Base-by-base conservation (phyloP, 768 basidiomycete species). In the Pholiota microspora region DNA sequence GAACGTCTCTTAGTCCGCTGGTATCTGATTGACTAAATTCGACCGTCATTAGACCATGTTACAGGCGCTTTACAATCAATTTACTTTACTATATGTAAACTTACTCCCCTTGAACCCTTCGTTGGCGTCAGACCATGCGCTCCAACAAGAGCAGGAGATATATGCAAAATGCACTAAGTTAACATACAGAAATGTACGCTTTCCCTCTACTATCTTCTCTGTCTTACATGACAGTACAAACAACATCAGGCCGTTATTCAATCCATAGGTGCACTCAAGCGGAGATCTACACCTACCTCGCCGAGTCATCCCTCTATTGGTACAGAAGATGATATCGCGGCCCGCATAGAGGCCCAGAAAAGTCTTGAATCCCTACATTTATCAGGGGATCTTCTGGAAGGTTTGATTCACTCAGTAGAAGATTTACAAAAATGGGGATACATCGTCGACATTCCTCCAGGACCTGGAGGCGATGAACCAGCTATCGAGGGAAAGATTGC, bases 151-250 rank as follows among this genome's bases (percentile, higher is more conserved):
- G 64, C 80, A 82, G 29, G 86, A 92, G 55, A 77, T 93, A 0
- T 94, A 93, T 69, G 76, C 74, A 23, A 84, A 82, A 57, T 82
- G 88, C 0, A 86, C 77, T 49, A 92, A 90, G 69, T 67, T 82
- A 45, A 92, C 92, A 0, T 96, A 96, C 69, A 88, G 92, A 47
- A 88, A 89, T 73, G 91, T 90, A 64, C 58, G 82, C 63, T 13
- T 32, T 36, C 38, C 34, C n/a, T 8, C 34, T 12, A n/a, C 32
- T 49, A 18, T 32, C 4, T 18, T 7, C 40, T 23, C 8, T 32
- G 42, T 29, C 45, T 27, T 45, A 32, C 51, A 24, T 49, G 36
- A 49, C 56, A 65, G 45, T 67, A 31, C 18, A 47, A n/a, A n/a
- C 51, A 48, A 27, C 32, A 42, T 16, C 60, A 82, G 80, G 80